phyloP scores from a whole-genome alignment of 768 basidiomycete genomes.

The Tulasnella sp. region DNA sequence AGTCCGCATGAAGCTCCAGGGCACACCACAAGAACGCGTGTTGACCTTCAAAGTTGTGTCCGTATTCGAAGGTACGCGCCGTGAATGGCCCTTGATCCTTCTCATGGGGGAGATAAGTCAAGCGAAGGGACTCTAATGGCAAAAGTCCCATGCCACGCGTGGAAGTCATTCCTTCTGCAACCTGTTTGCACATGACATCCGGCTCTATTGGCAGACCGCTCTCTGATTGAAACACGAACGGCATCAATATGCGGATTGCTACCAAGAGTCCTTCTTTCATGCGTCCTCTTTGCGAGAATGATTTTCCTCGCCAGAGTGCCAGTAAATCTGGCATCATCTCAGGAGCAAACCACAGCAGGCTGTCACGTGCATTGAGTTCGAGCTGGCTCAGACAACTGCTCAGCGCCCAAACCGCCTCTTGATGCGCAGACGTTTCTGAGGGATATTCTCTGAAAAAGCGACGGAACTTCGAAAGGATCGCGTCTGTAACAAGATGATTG shows the following conservation, averaged over 20 bases:
- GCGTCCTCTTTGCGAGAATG: constrained; percentile 62
- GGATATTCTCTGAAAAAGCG: constrained; percentile 56
- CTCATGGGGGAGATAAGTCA: background rate
- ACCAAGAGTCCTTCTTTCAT: constrained; percentile 70
- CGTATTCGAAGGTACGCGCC: constrained; percentile 55
- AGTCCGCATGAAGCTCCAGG: constrained; percentile 70
- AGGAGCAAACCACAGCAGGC: background rate
- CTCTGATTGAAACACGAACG: constrained; percentile 42
- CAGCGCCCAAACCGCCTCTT: constrained; percentile 57
- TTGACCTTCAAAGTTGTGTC: constrained; percentile 52
- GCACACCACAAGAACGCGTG: constrained; percentile 72
- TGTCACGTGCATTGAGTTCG: constrained; percentile 55
- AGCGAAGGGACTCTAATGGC: background rate
- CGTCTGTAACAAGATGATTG: constrained; percentile 33
- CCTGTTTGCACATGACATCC: constrained; percentile 19
- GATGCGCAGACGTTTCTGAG: constrained; percentile 64
- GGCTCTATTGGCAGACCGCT: constrained; percentile 17
- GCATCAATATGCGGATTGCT: constrained; percentile 59
- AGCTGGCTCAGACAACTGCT: constrained; percentile 59
- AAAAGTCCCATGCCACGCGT: background rate
- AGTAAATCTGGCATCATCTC: background rate
- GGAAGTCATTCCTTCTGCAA: constrained; percentile 14
- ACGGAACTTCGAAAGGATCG: constrained; percentile 46
- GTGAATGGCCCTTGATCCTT: constrained; percentile 35
- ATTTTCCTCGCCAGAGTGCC: constrained; percentile 42